Evolutionary conservation across 352 stramenopile species (phyloP).

Genomic region (Pythium insidiosum): DNA sequence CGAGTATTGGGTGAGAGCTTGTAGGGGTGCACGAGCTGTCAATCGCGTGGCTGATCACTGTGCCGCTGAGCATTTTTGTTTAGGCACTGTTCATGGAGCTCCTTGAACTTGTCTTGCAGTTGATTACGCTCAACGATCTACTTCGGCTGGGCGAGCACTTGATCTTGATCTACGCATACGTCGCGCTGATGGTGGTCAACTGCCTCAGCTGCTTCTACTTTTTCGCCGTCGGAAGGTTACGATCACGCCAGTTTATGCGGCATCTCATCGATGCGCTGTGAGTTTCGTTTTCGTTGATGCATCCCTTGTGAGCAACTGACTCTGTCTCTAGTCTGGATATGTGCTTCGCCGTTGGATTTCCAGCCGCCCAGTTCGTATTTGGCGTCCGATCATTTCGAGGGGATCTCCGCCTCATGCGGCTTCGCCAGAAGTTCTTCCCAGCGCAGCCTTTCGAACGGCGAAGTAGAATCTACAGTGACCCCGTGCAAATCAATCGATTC

Average conservation of each 20-base stretch:
- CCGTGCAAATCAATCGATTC: constrained; percentile 27
- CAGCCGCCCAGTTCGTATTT: constrained; percentile 19
- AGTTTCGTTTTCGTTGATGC: constrained; percentile 1
- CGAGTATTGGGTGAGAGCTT: no score
- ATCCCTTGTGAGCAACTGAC: neutral
- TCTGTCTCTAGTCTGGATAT: constrained; percentile 19
- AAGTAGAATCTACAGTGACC: constrained; percentile 20
- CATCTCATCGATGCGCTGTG: constrained; percentile 33
- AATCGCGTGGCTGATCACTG: no score
- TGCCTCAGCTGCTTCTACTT: constrained; percentile 23
- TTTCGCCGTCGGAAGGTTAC: constrained; percentile 24
- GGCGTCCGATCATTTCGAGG: constrained; percentile 22
- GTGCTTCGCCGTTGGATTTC: constrained; percentile 29
- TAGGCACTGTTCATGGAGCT: constrained; percentile 5
- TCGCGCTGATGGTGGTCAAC: constrained; percentile 29
- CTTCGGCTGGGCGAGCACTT: constrained; percentile 17
- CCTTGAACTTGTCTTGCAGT: constrained; percentile 18
- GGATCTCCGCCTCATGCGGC: constrained; percentile 21
- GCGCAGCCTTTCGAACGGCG: constrained; percentile 23
- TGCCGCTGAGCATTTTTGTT: no score
- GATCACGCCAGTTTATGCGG: constrained; percentile 15
- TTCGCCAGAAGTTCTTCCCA: constrained; percentile 29
- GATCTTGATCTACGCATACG: constrained; percentile 22
- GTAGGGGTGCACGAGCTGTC: no score
- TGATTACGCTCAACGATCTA: constrained; percentile 19